Evolutionary conservation across 345 rosid genomes (phyloP).

Genomic region (Eucalyptus melliodora): DNA sequence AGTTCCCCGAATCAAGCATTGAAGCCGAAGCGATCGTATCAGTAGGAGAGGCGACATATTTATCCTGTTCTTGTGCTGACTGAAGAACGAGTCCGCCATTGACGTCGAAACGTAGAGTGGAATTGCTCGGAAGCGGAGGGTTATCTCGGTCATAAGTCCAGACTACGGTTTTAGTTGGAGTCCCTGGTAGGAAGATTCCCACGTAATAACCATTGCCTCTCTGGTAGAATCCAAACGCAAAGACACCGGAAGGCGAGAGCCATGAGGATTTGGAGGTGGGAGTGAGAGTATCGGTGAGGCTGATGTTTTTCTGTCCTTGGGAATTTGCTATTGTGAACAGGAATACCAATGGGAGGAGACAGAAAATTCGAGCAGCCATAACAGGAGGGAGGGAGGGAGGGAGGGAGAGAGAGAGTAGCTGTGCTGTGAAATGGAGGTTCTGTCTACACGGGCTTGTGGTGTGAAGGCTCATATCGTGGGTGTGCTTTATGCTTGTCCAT

Average conservation of each 20-base stretch:
- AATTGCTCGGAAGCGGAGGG: not conserved
- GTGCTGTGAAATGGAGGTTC: not conserved
- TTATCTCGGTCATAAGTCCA: constrained; percentile 8
- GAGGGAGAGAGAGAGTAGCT: not conserved
- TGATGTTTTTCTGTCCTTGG: not conserved
- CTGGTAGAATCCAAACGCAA: constrained; percentile 11
- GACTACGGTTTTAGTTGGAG: not conserved
- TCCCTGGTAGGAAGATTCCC: not conserved
- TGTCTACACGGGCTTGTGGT: not conserved
- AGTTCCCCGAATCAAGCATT: constrained; percentile 13
- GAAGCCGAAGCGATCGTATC: not conserved
- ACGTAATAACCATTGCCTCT: not conserved
- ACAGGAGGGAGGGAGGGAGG: not conserved
- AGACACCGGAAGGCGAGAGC: constrained; percentile 3
- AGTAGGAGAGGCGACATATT: not conserved
- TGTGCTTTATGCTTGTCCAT: not conserved
- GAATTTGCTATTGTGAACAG: not conserved
- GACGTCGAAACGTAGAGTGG: not conserved
- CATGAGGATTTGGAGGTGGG: not conserved
- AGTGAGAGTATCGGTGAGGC: not conserved
- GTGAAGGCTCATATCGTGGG: not conserved
- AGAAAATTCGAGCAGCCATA: not conserved
- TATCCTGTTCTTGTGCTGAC: not conserved
- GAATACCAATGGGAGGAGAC: not conserved
- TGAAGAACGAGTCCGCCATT: not conserved